Evolutionary conservation across 495 filamentous ascomycete species (phyloP).

Genomic region (Hypoxylon rickii): DNA sequence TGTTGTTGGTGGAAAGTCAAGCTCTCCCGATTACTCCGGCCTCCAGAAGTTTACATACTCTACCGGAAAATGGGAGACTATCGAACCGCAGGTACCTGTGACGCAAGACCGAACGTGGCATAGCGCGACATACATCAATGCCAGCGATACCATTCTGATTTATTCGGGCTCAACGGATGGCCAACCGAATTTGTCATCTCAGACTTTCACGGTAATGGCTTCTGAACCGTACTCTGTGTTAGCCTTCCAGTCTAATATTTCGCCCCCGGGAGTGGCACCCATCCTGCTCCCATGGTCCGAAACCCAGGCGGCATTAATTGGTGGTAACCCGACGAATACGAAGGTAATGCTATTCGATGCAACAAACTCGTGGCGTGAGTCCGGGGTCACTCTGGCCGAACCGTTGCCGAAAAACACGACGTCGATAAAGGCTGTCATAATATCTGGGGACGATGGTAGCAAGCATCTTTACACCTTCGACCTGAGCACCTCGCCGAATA

Average conservation of each 20-base stretch:
- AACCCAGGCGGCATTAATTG: conserved; percentile 73
- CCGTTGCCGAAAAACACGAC: conserved; percentile 59
- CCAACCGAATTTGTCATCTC: conserved; percentile 58
- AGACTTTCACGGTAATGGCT: conserved; percentile 76
- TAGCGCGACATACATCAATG: conserved; percentile 74
- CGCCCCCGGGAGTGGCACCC: conserved; percentile 68
- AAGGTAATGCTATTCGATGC: conserved; percentile 68
- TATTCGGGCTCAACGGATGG: conserved; percentile 77
- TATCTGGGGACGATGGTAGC: conserved; percentile 74
- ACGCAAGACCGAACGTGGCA: conserved; percentile 75
- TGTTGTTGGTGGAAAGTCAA: conserved; percentile 76
- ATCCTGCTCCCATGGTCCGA: conserved; percentile 78
- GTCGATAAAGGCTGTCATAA: conserved; percentile 61
- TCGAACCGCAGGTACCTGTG: conserved; percentile 56
- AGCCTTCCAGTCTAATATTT: conserved; percentile 53
- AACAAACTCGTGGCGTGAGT: conserved; percentile 60
- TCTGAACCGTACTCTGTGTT: conserved; percentile 60
- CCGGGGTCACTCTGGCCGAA: conserved; percentile 62
- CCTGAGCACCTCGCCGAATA: conserved; percentile 75
- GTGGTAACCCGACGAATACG: conserved; percentile 68
- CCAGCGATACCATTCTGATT: conserved; percentile 71
- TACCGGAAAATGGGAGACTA: conserved; percentile 74
- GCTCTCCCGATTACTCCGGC: conserved; percentile 65
- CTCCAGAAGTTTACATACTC: conserved; percentile 82
- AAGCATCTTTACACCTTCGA: conserved; percentile 85